Base-by-base conservation (phyloP, 805 yeast genomes). In the Tetrapisispora taiwanensis region DNA sequence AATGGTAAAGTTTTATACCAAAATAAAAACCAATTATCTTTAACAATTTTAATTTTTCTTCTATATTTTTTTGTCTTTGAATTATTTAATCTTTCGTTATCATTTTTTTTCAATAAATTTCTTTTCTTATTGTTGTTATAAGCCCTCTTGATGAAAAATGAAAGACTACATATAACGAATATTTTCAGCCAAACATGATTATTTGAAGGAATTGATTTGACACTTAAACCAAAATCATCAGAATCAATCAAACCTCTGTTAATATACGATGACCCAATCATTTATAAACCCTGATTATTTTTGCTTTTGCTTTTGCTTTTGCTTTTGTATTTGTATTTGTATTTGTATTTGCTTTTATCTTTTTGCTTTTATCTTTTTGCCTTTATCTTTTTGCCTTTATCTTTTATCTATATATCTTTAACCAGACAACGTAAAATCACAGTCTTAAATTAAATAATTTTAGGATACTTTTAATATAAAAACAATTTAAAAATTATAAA, bases 1-100 rank as follows among this genome's bases (percentile, higher is more conserved):
- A 92, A 73, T 1, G 99, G 99, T 36, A 92, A 70, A 2, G 96
- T 81, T 4, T 86, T 77, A 64, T 90, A 90, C 28, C 90, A 82
- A 56, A 86, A 88, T 45, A 92, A 75, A 36, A 83, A 81, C 96
- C 97, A 89, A 12, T 95, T 83, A 52, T 62, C 60, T 39, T 60
- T 56, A 41, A 58, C 54, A 15, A 63, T 62, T 36, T 52, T 56
- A 24, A 62, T 54, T 19, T 26, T 22, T 13, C 30, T 28, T 28
- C 30, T 37, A 14, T 26, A 27, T 27, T 14, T 26, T 26, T 27
- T 37, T 19, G 26, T 33, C 10, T 9, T 19, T 4, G 26, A 18
- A 6, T 9, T 3, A 8, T 33, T 28, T 28, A 28, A 12, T 19
- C n/a, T 15, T 17, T 12, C n/a, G 4, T 18, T 18, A 3, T 7